These are phyloP conservation scores for Trichosanthes cucumerina DNA, from an alignment of 306 rosid genomes.

Conservation along the genomic window DNA sequence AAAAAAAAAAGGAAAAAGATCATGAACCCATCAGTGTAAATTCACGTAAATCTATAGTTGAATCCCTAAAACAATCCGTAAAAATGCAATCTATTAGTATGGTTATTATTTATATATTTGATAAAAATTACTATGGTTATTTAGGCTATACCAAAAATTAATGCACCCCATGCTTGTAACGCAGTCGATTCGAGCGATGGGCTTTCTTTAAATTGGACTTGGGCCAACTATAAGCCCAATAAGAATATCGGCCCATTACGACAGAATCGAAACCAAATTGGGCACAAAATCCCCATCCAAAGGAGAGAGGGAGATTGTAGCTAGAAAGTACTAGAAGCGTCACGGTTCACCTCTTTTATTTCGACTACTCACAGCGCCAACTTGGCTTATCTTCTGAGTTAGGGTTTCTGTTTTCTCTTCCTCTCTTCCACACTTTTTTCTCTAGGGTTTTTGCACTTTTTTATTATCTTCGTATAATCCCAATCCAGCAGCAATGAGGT, in stretches of 20 bases:
- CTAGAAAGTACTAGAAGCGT: constrained; percentile 10
- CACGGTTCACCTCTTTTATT: background rate
- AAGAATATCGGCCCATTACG: background rate
- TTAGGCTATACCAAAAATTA: too few species aligned
- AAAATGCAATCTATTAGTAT: too few species aligned
- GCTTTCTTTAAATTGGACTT: too few species aligned
- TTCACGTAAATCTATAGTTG: too few species aligned
- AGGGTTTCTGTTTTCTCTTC: constrained; percentile 3
- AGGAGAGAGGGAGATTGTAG: background rate
- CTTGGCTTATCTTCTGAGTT: background rate
- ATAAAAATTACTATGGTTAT: too few species aligned
- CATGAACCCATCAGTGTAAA: too few species aligned
- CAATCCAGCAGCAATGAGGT: constrained; percentile 5
- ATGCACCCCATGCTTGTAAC: too few species aligned
- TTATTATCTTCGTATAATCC: background rate
- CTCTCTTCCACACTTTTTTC: background rate
- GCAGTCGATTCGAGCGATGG: too few species aligned
- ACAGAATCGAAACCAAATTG: background rate
- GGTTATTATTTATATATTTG: too few species aligned
- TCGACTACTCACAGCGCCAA: background rate
- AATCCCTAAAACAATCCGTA: too few species aligned
- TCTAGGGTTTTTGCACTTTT: constrained; percentile 3
- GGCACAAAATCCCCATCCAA: too few species aligned
- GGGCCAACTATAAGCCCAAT: background rate
- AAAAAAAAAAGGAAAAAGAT: too few species aligned